phyloP scores from a whole-genome alignment of 1,284 basidiomycete species.

The Pterulicium gracile region DNA sequence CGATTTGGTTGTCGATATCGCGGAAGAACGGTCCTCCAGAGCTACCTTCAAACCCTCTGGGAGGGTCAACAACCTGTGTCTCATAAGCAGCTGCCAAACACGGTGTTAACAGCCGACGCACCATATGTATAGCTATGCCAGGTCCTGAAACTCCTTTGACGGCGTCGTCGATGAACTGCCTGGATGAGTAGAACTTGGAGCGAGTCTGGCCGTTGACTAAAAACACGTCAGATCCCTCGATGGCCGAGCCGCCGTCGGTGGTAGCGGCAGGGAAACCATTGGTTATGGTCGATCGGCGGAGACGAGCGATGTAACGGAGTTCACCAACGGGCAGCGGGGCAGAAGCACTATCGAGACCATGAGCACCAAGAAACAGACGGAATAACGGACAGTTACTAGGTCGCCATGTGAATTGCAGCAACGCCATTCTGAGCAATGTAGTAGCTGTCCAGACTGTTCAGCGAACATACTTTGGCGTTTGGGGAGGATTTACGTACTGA shows the following conservation, averaged over 20 bases:
- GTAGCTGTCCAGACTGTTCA: slow-evolving; percentile 14
- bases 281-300: slow-evolving; percentile 18
- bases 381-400: slow-evolving; percentile 15
- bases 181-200: slow-evolving; percentile 28
- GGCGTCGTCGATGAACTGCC: slow-evolving; percentile 28
- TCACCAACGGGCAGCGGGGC: slow-evolving; percentile 26
- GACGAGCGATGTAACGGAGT: slow-evolving; percentile 28
- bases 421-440: slow-evolving; percentile 23
- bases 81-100: background rate
- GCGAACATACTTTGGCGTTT: background rate
- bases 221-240: slow-evolving; percentile 30
- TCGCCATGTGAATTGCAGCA: slow-evolving; percentile 25
- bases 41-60: slow-evolving; percentile 25
- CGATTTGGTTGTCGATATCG: slow-evolving; percentile 24
- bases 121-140: slow-evolving; percentile 26
- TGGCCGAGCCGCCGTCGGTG: slow-evolving; percentile 22
- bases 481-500: slow-evolving; percentile 15
- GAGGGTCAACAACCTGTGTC: background rate
- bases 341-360: slow-evolving; percentile 13
- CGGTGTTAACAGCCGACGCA: slow-evolving; percentile 18
- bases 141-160: slow-evolving; percentile 28
- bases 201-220: slow-evolving; percentile 22
- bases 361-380: background rate
- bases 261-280: slow-evolving; percentile 19
- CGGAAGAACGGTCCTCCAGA: slow-evolving; percentile 32